Evolutionary conservation across 441 rosid species (phyloP), one percentile per base, ranked within the genome.

Genomic region (Oxalis stricta): DNA sequence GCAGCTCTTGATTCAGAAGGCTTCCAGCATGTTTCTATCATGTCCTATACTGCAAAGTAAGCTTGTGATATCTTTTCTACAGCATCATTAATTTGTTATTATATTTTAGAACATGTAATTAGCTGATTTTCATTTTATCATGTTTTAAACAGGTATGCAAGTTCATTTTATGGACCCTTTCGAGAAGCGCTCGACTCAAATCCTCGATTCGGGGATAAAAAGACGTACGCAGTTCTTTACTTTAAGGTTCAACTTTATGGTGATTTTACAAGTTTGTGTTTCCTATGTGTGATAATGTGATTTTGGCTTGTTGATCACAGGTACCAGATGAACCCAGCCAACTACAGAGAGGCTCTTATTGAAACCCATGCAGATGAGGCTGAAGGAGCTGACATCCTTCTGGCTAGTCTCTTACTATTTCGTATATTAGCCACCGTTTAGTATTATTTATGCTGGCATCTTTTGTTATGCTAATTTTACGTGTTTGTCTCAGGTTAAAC

Each of bases 31-130:
- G 98, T 89, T 45, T 80, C 96, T 37, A 89, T 89, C 71, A 85
- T 89, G 98, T 85, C 98, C 35, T 89, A 89, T 58, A 89, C 96
- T 0, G 96, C 98, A 44, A 89, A 89, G 96, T 89, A 76, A 78
- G 22, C 15, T 22, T 0, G 48, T 34, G 17, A 30, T 46, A 7
- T 56, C 9, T 12, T 48, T 36, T 13, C 39, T 24, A 33, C 52
- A 10, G 5, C 30, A 18, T 7, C 32, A 1, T n/a, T n/a, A 33
- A 34, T 14, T 30, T 36, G n/a, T 33, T 18, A 5, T 14, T n/a
- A 14, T 22, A n/a, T 59, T 30, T 8, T 29, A 14, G 23, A 24
- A 7, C 21, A n/a, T 28, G 7, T 26, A 26, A 6, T 11, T 6
- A 6, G 5, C 1, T 6, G 5, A 26, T 6, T 6, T 6, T 26